Base-by-base conservation (phyloP, 768 basidiomycete genomes). In the Podaxis pistillaris region DNA sequence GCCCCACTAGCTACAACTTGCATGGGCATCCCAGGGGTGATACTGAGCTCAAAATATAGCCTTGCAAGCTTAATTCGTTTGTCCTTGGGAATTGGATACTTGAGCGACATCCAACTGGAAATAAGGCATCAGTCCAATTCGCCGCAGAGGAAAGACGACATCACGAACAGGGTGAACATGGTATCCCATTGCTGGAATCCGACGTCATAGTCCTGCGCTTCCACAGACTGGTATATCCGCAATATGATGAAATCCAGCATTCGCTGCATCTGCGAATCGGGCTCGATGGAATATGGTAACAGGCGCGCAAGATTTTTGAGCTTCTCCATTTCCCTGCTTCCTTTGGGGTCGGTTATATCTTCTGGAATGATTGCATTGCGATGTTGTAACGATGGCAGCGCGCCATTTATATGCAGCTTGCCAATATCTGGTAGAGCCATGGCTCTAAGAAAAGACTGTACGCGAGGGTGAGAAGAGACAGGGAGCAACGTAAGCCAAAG, bases 11-110 rank as follows among this genome's bases (percentile, higher is more conserved):
- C 87, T 60, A 93, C 81, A 22, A 90, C 77, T 62, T 87, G 84
- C 33, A 80, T 80, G 5, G 90, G 81, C 84, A 93, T 86, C 52
- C 91, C 91, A 13, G 93, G 91, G n/a, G 81, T 84, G 50, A 86
- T 83, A 71, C 85, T 83, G 40, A 94, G 70, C 72, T 91, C 83
- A 70, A 88, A 96, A 75, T 91, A 95, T 3, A 96, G 75, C 73
- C 86, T 89, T 52, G 88, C 87, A 33, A 96, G 78, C 46, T 76
- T 79, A 58, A 94, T 85, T 60, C 93, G 82, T 68, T 86, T 88
- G 64, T 87, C 86, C 70, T 89, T 88, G 60, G 91, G 91, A 68
- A 96, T 88, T 38, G 91, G 93, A 70, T 94, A 94, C 70, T 93
- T 91, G 72, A 95, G 82, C 78, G 87, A 87, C 50, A 76, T 74